Evolutionary conservation across 495 filamentous ascomycete species (phyloP).

Genomic region (Hypoxylon lienhwacheense): DNA sequence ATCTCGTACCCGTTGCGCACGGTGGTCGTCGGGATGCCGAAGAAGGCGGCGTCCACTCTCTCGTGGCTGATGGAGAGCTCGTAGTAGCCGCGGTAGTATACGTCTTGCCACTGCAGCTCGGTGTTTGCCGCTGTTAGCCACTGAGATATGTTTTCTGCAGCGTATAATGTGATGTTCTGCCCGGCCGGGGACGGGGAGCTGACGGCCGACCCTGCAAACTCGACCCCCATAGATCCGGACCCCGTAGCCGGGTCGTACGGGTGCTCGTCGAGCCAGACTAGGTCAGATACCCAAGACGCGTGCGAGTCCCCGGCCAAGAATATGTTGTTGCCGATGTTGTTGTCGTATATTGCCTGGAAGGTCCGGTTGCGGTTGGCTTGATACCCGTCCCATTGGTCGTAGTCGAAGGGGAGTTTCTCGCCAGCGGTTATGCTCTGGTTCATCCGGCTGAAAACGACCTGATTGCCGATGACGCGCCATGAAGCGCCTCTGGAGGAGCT

Average conservation of each 20-base stretch:
- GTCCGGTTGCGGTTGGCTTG: slow-evolving; percentile 62
- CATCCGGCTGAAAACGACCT: slow-evolving; percentile 63
- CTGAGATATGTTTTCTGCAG: slow-evolving; percentile 45
- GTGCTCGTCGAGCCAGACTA: slow-evolving; percentile 59
- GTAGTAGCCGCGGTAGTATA: slow-evolving; percentile 65
- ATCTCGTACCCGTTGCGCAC: slow-evolving; percentile 56
- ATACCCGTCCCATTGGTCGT: slow-evolving; percentile 67
- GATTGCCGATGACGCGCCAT: slow-evolving; percentile 66
- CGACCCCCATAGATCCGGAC: slow-evolving; percentile 59
- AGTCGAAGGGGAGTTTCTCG: slow-evolving; percentile 55
- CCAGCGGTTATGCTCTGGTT: slow-evolving; percentile 51
- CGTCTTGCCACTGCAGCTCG: slow-evolving; percentile 65
- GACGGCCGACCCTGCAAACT: slow-evolving; percentile 64
- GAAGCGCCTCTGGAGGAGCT: slow-evolving; percentile 56
- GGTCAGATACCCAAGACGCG: slow-evolving; percentile 63
- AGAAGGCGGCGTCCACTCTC: slow-evolving; percentile 57
- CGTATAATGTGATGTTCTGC: slow-evolving; percentile 51
- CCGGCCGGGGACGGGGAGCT: slow-evolving; percentile 55
- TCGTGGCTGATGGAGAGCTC: slow-evolving; percentile 54
- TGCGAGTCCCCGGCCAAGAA: slow-evolving; percentile 65
- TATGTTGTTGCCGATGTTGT: slow-evolving; percentile 62
- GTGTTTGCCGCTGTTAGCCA: slow-evolving; percentile 53
- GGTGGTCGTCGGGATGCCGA: slow-evolving; percentile 52
- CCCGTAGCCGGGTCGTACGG: slow-evolving; percentile 58
- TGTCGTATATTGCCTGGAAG: slow-evolving; percentile 57